These are phyloP conservation scores for Escovopsis sp. DNA, from an alignment of 2,329 filamentous ascomycete species.

Conservation along the genomic window DNA sequence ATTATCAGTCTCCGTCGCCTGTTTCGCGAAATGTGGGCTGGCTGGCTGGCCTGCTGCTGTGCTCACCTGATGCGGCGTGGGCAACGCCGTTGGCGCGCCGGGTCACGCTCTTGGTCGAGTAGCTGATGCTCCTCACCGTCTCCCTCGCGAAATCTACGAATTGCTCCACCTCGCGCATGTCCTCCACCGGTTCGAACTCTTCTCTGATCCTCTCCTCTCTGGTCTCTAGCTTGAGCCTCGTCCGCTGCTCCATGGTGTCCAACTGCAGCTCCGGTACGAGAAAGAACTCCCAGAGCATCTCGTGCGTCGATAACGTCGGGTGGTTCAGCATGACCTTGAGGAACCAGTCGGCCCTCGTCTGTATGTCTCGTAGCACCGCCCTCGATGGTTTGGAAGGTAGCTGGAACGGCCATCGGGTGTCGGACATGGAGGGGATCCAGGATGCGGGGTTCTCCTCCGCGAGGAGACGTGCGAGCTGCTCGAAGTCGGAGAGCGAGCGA, in stretches of 20 bases:
- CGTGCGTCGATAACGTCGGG: constrained; percentile 86
- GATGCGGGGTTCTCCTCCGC: constrained; percentile 85
- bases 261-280: constrained; percentile 86
- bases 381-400: constrained; percentile 85
- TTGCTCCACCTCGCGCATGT: constrained; percentile 78
- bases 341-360: constrained; percentile 75
- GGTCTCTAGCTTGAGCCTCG: constrained; percentile 70
- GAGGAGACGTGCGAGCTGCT: constrained; percentile 73
- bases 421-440: constrained; percentile 71
- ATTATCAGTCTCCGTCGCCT: neutral
- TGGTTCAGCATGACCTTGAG: constrained; percentile 75
- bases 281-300: constrained; percentile 98
- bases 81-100: constrained; percentile 63
- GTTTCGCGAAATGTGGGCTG: too few relatives aligned
- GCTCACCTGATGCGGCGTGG: constrained; percentile 45
- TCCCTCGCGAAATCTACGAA: constrained; percentile 87
- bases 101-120: constrained; percentile 68
- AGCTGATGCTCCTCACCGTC: constrained; percentile 72
- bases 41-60: neutral
- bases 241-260: constrained; percentile 79
- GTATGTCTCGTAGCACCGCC: constrained; percentile 73
- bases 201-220: constrained; percentile 74
- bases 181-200: constrained; percentile 72
- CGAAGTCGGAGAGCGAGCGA: constrained; percentile 76
- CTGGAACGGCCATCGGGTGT: constrained; percentile 77